Base-by-base conservation (phyloP, 768 basidiomycete species). In the Phanerodontia chrysosporium region DNA sequence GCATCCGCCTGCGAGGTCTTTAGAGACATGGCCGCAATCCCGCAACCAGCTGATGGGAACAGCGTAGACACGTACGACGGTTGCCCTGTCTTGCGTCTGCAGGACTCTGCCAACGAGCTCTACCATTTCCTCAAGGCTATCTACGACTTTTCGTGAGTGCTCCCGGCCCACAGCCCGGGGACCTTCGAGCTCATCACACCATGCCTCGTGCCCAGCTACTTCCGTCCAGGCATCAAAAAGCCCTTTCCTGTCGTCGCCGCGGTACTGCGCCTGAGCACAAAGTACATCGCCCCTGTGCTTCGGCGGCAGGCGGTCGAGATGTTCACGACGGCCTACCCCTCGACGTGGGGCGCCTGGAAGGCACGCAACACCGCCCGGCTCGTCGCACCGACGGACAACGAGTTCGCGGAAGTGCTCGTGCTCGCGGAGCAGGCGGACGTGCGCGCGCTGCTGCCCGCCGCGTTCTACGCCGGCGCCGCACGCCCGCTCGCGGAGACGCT, bases 1-100 rank as follows among this genome's bases (percentile, higher is more conserved):
- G 58, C 64, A 12, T 51, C 35, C 6, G 22, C 61, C 52, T 66
- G 64, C n/a, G 59, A 59, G 21, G 62, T 65, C 8, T 66, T 68
- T 51, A n/a, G 57, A 21, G 58, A 66, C 45, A 68, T 68, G 67
- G 65, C 58, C 49, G 42, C 59, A 1, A 61, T 66, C 21, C 62
- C 62, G 18, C 60, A 63, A 45, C 67, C 66, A 3, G 24, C 55
- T 2, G 27, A 5, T 18, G 44, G 21, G 4, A 45, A 57, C 27
- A 3, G 18, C 6, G 32, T 51, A 42, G 52, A 42, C 44, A 57
- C 45, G n/a, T 57, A 46, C 55, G 55, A 57, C 12, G 55, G 45
- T 0, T 57, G 45, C 30, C 55, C 55, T 3, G 45, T 57, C 27
- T 9, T 57, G 6, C 10, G 30, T 24, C 21, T 57, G 55, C 55